These are phyloP conservation scores for Geranomyces variabilis DNA, from an alignment of 192 early-diverging fungal species.

Conservation along the genomic window DNA sequence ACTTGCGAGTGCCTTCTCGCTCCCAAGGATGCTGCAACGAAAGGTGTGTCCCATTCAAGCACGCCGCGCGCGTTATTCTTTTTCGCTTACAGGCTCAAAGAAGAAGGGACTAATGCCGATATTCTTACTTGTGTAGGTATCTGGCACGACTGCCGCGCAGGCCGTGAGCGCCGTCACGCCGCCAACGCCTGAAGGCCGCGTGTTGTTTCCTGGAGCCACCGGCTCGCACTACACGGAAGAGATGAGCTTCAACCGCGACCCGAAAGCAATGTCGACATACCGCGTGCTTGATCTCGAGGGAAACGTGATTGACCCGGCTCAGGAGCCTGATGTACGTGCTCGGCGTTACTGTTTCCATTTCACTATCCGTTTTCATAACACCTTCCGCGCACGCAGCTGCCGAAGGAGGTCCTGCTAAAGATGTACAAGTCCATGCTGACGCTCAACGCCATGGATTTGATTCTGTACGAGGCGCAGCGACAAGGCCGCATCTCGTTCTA, in stretches of 20 bases:
- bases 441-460: conserved; percentile 89
- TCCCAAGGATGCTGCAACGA: too few species aligned
- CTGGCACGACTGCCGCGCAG: too few species aligned
- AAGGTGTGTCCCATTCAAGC: too few species aligned
- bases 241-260: conserved; percentile 46
- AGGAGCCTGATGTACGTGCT: conserved; percentile 67
- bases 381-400: conserved; percentile 52
- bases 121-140: too few species aligned
- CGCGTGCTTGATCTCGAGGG: conserved; percentile 91
- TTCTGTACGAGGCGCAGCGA: conserved; percentile 96
- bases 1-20: too few species aligned
- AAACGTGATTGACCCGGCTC: conserved; percentile 65
- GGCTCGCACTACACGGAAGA: conserved; percentile 56
- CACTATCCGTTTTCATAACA: background rate
- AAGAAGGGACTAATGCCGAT: too few species aligned
- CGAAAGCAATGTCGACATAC: conserved; percentile 80
- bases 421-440: conserved; percentile 93
- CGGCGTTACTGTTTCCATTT: background rate
- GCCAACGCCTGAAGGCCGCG: background rate
- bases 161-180: background rate
- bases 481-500: conserved; percentile 98
- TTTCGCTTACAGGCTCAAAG: too few species aligned
- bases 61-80: too few species aligned
- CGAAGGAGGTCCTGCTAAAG: conserved; percentile 72
- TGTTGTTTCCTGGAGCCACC: conserved; percentile 53